Conservation (phyloP, 164 flowering plant species). For the Protea cynaroides region DNA sequence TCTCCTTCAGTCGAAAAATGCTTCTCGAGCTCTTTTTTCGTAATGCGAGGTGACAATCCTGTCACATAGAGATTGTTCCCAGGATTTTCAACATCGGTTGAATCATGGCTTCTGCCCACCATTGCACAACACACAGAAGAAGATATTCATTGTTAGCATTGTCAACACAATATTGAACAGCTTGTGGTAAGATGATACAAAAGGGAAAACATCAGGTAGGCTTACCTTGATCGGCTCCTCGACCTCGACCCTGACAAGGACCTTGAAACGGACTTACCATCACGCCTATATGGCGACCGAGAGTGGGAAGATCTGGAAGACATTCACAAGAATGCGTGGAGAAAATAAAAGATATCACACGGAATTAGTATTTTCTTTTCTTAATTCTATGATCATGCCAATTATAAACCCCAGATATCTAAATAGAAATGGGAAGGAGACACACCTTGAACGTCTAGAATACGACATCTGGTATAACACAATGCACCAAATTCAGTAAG, state of each 20-base stretch:
- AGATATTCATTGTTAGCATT: background rate
- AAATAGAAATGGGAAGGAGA: background rate
- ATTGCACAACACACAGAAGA: background rate
- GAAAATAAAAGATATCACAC: too few species aligned
- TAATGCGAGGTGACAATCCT: conserved; percentile 71
- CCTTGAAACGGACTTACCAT: conserved; percentile 50
- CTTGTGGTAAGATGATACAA: background rate
- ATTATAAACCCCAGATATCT: background rate
- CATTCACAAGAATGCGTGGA: background rate
- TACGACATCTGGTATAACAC: conserved; percentile 64
- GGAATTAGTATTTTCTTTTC: too few species aligned
- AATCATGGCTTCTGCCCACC: conserved; percentile 45
- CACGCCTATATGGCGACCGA: conserved; percentile 35
- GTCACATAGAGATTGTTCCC: conserved; percentile 94
- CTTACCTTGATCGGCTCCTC: conserved; percentile 58
- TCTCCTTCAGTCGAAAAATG: conserved; percentile 71
- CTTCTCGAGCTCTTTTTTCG: conserved; percentile 73
- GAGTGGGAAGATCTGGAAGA: conserved; percentile 45
- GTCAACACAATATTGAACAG: background rate
- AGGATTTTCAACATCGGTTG: conserved; percentile 76
- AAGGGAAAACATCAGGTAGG: background rate
- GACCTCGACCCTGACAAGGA: conserved; percentile 38
- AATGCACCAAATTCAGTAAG: background rate
- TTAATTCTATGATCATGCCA: background rate
- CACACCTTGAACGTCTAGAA: conserved; percentile 68